phyloP scores from a whole-genome alignment of 768 basidiomycete genomes.

The Roridomyces roridus region DNA sequence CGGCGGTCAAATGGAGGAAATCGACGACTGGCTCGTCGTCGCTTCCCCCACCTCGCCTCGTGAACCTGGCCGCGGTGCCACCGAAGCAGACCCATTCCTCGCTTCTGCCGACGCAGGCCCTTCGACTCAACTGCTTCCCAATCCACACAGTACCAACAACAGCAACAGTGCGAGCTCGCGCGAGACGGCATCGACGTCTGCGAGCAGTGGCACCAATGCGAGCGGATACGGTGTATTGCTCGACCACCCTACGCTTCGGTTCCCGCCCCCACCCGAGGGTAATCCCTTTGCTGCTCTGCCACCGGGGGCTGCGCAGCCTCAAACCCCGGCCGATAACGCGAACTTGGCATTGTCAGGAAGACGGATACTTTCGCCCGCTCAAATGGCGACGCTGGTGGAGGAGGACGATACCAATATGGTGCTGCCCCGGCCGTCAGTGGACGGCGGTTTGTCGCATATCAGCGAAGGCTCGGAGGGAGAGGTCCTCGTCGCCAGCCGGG shows the following conservation, averaged over 20 bases:
- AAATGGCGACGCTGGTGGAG: conserved; percentile 21
- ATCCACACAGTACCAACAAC: not conserved
- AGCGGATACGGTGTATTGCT: conserved; percentile 24
- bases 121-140: not conserved
- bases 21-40: conserved; percentile 21
- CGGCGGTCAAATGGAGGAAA: conserved; percentile 1
- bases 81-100: conserved; percentile 24
- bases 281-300: not conserved
- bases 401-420: conserved; percentile 8
- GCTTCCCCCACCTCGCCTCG: not conserved
- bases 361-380: conserved; percentile 22
- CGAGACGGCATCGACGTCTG: conserved; percentile 1
- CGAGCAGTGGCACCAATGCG: conserved; percentile 20
- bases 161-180: conserved; percentile 16
- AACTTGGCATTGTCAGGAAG: not conserved
- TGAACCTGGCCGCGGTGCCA: conserved; percentile 4
- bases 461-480: conserved; percentile 9
- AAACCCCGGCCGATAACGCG: not conserved
- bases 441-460: not conserved
- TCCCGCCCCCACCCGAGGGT: not conserved
- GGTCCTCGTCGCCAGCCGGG: conserved; percentile 17
- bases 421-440: not conserved
- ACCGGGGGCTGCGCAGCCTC: conserved; percentile 10
- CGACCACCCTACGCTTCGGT: conserved; percentile 14
- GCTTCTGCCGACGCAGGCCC: not conserved